Conservation (phyloP, 1,284 basidiomycete species). For the Ustilago lituana region DNA sequence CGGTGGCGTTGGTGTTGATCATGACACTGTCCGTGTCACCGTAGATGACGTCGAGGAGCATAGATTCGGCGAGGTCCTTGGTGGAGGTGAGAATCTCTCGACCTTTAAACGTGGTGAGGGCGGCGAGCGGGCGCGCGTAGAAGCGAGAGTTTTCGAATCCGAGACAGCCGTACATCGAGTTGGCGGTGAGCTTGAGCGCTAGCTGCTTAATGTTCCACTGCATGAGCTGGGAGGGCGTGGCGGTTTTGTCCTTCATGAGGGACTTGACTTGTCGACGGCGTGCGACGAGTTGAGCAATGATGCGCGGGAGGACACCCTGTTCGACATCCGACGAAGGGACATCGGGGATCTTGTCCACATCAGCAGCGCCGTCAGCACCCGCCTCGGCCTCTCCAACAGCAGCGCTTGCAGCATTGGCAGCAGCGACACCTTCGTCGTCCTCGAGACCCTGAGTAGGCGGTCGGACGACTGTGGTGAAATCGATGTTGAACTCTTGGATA, state of each 20-base stretch:
- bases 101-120: slow-evolving; percentile 96
- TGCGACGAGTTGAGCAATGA: slow-evolving; percentile 92
- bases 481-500: slow-evolving; percentile 99
- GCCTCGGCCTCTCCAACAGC: slow-evolving; percentile 16
- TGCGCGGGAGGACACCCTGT: slow-evolving; percentile 90
- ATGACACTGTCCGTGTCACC: slow-evolving; percentile 99
- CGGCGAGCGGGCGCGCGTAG: slow-evolving; percentile 94
- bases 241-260: slow-evolving; percentile 90
- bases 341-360: slow-evolving; percentile 81
- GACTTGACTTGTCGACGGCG: slow-evolving; percentile 90
- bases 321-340: slow-evolving; percentile 78
- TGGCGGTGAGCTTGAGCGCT: slow-evolving; percentile 96
- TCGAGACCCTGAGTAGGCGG: slow-evolving; percentile 70
- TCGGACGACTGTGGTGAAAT: slow-evolving; percentile 93
- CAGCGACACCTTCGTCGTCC: slow-evolving; percentile 13
- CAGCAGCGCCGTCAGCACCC: slow-evolving; percentile 31
- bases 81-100: slow-evolving; percentile 96
- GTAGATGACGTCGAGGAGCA: slow-evolving; percentile 93
- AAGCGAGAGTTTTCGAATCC: slow-evolving; percentile 97
- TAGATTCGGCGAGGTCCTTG: slow-evolving; percentile 86
- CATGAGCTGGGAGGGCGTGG: slow-evolving; percentile 79
- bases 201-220: slow-evolving; percentile 97
- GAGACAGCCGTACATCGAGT: slow-evolving; percentile 99
- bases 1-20: slow-evolving; percentile 93
- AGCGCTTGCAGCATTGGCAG: slow-evolving; percentile 3